Evolutionary conservation across 257 asterid genomes (phyloP), one percentile per base, ranked within the genome.

Genomic region (Nicotiana noctiflora): DNA sequence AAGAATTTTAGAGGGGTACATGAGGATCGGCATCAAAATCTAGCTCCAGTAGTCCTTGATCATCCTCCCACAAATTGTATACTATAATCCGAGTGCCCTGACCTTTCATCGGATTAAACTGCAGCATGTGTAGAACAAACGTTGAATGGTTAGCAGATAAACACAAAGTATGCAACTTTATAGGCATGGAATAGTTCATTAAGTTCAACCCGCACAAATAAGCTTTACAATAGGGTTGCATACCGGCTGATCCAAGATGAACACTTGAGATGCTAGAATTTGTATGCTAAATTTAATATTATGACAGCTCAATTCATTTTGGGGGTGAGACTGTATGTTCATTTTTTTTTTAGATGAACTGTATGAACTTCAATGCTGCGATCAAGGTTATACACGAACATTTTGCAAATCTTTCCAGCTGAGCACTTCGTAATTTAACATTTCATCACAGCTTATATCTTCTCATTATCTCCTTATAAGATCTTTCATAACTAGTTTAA

Each of bases 51-150:
- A 84, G 86, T 63, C 98, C 98, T 87, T 93, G 92, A 60, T 95
- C 99, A 81, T 95, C 99, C 90, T 95, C 97, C 99, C 99, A 95
- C 79, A 95, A 89, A 87, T 92, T 95, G 92, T 92, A 95, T 80
- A 95, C 88, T 83, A 95, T 53, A 84, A 95, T 87, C 78, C 92
- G 91, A 46, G 99, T 95, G 46, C 99, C 99, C 53, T 87, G 96
- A 75, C 88, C 94, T 88, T 87, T 88, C 88, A 95, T 90, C 78
- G 86, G 88, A 86, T 90, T 79, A 82, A 93, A 95, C 99, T 95
- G 82, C 75, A 89, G 70, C 80, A 14, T 13, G 40, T 74, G 51
- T 2, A 25, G 62, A 49, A 49, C 52, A 37, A 18, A 74, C 15
- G 4, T 49, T 49, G 61, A 74, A 14, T 25, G 44, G 17, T 25